phyloP scores from a whole-genome alignment of 805 yeast species.

The Yueomyces sp. region DNA sequence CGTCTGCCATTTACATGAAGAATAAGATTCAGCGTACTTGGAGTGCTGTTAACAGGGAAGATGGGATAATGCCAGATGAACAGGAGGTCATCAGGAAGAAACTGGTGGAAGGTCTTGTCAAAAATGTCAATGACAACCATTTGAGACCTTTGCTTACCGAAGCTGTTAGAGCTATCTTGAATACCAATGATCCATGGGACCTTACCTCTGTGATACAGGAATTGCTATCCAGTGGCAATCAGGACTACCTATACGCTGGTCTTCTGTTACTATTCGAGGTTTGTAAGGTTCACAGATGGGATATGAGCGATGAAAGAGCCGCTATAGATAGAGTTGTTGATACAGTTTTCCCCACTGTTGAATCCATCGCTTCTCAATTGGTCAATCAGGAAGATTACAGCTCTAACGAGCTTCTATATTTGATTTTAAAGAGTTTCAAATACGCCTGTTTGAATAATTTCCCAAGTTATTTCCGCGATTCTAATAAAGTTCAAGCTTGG shows the following conservation, averaged over 20 bases:
- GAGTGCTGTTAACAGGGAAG: conserved; percentile 23
- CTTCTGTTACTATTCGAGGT: conserved; percentile 43
- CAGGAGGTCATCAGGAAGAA: conserved; percentile 42
- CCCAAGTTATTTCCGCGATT: conserved; percentile 35
- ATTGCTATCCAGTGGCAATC: conserved; percentile 26
- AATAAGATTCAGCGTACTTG: conserved; percentile 46
- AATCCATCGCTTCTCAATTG: conserved; percentile 34
- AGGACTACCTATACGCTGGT: conserved; percentile 37
- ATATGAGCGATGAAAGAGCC: conserved; percentile 33
- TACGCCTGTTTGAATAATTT: conserved; percentile 46
- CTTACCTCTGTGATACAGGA: conserved; percentile 22
- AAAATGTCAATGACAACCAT: conserved; percentile 26
- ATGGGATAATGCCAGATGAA: conserved; percentile 32
- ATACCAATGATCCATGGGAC: conserved; percentile 30
- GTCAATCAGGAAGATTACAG: conserved; percentile 21
- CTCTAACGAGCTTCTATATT: conserved; percentile 38
- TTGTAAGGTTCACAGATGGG: conserved; percentile 43
- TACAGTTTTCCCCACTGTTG: conserved; percentile 42
- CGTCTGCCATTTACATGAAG: conserved; percentile 58
- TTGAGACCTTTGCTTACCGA: conserved; percentile 45
- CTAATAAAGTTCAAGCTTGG: conserved; percentile 38
- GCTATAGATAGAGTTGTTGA: conserved; percentile 34
- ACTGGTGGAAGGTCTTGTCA: conserved; percentile 38
- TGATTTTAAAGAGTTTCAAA: conserved; percentile 54
- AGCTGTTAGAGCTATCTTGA: conserved; percentile 41